Percentiles rank a stretch among this genome's conserved stretches.
These are phyloP conservation scores for Ramularia endophylla DNA, from an alignment of 2,329 filamentous ascomycete genomes.

Conservation along the genomic window DNA sequence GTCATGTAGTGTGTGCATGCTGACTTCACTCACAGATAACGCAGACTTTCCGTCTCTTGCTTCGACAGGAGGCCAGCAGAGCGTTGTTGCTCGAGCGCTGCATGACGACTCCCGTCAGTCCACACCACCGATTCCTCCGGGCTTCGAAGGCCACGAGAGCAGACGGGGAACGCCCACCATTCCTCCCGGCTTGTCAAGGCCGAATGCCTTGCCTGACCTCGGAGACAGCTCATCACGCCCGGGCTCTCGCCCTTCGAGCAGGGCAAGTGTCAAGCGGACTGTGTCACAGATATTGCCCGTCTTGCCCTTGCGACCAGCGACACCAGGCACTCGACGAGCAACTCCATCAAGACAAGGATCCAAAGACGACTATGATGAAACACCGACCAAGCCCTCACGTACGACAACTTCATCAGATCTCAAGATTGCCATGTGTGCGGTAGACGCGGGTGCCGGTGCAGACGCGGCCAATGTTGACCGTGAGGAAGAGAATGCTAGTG, in stretches of 20 bases:
- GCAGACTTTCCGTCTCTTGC: slow-evolving; percentile 23
- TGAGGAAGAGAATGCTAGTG: no score
- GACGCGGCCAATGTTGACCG: no score
- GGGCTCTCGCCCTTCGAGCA: slow-evolving; percentile 28
- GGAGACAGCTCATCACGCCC: slow-evolving; percentile 24
- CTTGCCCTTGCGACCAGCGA: slow-evolving; percentile 37
- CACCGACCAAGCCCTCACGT: slow-evolving; percentile 17
- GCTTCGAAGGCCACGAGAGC: slow-evolving; percentile 32
- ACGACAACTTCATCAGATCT: slow-evolving; percentile 12
- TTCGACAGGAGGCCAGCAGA: slow-evolving; percentile 20
- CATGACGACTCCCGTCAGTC: slow-evolving; percentile 27
- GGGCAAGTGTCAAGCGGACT: slow-evolving; percentile 30
- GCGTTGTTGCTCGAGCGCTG: slow-evolving; percentile 20
- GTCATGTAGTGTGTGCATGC: slow-evolving; percentile 4
- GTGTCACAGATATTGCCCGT: slow-evolving; percentile 31
- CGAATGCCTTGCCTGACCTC: slow-evolving; percentile 22
- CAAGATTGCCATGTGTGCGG: slow-evolving; percentile 7
- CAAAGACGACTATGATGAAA: slow-evolving; percentile 18
- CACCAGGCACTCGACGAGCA: slow-evolving; percentile 25
- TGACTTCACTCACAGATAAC: slow-evolving; percentile 23
- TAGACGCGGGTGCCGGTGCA: neutral
- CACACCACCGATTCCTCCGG: slow-evolving; percentile 32
- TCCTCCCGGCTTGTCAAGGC: slow-evolving; percentile 39
- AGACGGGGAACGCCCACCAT: slow-evolving; percentile 40
- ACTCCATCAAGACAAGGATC: slow-evolving; percentile 26